A percentile compares a stretch with the other conserved stretches of the same genome.
Evolutionary conservation across 305 asterid species (phyloP).

Genomic region (Fraxinus floribunda): DNA sequence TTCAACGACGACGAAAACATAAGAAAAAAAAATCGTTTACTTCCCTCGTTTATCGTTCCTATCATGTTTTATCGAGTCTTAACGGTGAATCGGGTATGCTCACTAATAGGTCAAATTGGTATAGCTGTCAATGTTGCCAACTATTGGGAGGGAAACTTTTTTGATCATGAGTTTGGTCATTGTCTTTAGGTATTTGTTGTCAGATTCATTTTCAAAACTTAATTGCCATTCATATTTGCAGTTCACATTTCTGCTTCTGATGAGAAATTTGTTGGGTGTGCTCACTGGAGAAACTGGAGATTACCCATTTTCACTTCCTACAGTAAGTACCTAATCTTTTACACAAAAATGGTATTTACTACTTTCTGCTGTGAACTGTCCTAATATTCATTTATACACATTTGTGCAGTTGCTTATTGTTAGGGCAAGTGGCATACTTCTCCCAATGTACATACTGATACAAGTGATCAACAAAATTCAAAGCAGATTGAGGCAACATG

Average conservation of each 20-base stretch:
- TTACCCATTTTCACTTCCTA: constrained; percentile 71
- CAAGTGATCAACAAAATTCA: constrained; percentile 53
- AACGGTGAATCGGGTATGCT: neutral
- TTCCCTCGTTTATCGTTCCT: no score
- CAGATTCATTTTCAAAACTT: neutral
- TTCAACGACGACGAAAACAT: no score
- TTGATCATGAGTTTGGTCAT: neutral
- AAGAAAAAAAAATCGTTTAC: no score
- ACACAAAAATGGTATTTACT: neutral
- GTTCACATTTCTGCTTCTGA: constrained; percentile 70
- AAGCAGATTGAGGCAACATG: constrained; percentile 39
- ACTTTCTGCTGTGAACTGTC: neutral
- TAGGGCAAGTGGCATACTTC: constrained; percentile 59
- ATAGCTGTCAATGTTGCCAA: neutral
- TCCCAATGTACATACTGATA: constrained; percentile 74
- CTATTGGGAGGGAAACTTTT: neutral
- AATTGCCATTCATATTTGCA: constrained; percentile 31
- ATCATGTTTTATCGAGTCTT: no score
- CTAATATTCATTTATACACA: neutral
- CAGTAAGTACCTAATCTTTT: constrained; percentile 45
- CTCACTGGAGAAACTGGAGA: constrained; percentile 46
- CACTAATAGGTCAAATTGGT: neutral
- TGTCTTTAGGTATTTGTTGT: neutral
- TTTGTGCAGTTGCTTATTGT: constrained; percentile 55
- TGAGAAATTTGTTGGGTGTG: constrained; percentile 55